Percentiles rank a stretch among this genome's conserved stretches.
These are phyloP conservation scores for Pseudogymnoascus sp. DNA, from an alignment of 2,329 filamentous ascomycete species.

Conservation along the genomic window DNA sequence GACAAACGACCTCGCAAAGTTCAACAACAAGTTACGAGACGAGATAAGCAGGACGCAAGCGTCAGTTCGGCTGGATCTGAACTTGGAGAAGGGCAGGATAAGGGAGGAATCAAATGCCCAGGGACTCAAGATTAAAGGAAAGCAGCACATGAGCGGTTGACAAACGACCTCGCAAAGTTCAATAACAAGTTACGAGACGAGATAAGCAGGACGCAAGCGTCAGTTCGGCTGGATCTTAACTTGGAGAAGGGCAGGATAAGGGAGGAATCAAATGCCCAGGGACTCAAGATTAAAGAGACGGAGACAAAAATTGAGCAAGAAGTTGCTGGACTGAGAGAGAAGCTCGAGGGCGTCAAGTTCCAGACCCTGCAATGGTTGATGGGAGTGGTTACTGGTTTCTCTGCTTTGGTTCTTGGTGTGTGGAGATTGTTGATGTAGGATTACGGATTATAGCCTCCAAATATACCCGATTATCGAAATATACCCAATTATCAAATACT, in stretches of 20 bases:
- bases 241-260: constrained; percentile 93
- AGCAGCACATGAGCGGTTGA: constrained; percentile 81
- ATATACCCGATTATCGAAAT: background rate
- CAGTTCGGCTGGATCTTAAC: constrained; percentile 85
- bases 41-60: constrained; percentile 93
- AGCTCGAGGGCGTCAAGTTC: constrained; percentile 96
- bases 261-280: constrained; percentile 92
- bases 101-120: constrained; percentile 92
- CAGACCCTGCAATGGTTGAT: constrained; percentile 97
- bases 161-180: constrained; percentile 90
- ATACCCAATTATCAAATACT: background rate
- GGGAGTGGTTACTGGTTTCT: constrained; percentile 59
- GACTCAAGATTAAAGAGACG: constrained; percentile 97
- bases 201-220: constrained; percentile 87
- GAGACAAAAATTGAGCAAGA: constrained; percentile 98
- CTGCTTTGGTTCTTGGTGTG: constrained; percentile 58
- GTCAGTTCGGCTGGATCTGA: constrained; percentile 83
- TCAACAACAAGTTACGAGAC: constrained; percentile 81
- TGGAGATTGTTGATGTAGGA: constrained; percentile 60
- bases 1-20: constrained; percentile 88
- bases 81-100: constrained; percentile 93
- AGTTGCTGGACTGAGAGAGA: constrained; percentile 79
- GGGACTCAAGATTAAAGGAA: constrained; percentile 93
- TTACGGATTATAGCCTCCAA: constrained; percentile 43
- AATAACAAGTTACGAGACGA: constrained; percentile 86